Evolutionary conservation across 768 basidiomycete species (phyloP).

Genomic region (Mycena leptocephala): DNA sequence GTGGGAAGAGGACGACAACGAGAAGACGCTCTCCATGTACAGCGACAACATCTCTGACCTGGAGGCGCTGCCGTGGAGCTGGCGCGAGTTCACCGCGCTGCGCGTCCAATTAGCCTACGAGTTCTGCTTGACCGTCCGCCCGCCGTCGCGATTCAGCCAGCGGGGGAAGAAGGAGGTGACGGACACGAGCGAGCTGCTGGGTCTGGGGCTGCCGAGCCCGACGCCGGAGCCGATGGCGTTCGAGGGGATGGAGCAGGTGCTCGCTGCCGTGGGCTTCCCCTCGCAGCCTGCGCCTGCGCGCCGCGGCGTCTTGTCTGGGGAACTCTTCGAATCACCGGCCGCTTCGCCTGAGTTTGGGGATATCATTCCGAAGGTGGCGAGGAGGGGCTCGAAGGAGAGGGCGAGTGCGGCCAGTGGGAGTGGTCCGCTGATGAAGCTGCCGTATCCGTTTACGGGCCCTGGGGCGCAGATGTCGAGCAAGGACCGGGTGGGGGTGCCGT

Average conservation of each 20-base stretch:
- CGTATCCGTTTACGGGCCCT: conserved; percentile 81
- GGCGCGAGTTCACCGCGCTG: conserved; percentile 80
- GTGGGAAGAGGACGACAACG: conserved; percentile 87
- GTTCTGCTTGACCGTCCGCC: conserved; percentile 72
- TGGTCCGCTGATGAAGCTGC: conserved; percentile 69
- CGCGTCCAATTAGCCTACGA: conserved; percentile 88
- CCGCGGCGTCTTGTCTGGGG: conserved; percentile 72
- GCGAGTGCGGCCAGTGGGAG: conserved; percentile 48
- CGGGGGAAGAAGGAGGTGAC: conserved; percentile 49
- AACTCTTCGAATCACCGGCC: conserved; percentile 75
- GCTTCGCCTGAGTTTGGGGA: conserved; percentile 42
- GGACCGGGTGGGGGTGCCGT: conserved; percentile 70
- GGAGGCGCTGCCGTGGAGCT: conserved; percentile 82
- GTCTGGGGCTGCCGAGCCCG: conserved; percentile 15
- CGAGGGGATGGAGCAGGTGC: conserved; percentile 72
- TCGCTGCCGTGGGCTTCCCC: conserved; percentile 72
- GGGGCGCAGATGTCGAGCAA: conserved; percentile 75
- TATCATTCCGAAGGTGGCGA: conserved; percentile 65
- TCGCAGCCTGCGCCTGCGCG: conserved; percentile 67
- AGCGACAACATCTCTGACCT: conserved; percentile 64
- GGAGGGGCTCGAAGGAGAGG: conserved; percentile 63
- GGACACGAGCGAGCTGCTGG: conserved; percentile 49
- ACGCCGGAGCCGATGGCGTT: conserved; percentile 53
- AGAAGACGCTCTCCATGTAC: conserved; percentile 70
- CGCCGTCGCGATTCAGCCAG: conserved; percentile 52